Percentiles rank a stretch among this genome's conserved stretches.
Evolutionary conservation across 169 alveolate species (phyloP).

Genomic region (Blepharisma undulans): DNA sequence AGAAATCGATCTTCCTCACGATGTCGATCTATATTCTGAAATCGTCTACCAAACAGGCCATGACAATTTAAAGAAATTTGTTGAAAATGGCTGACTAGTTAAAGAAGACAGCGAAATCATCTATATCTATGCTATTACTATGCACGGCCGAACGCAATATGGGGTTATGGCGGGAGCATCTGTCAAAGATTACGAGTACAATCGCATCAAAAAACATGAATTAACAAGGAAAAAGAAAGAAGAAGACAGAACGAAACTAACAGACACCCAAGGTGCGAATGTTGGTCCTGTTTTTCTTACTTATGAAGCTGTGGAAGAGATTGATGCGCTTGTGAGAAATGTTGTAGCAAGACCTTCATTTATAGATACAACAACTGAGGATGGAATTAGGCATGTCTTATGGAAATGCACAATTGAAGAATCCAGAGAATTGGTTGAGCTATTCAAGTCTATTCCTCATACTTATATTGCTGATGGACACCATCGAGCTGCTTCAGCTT

Average conservation of each 20-base stretch:
- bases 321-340: constrained; percentile 34
- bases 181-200: constrained; percentile 61
- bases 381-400: constrained; percentile 48
- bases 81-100: constrained; percentile 49
- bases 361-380: constrained; percentile 37
- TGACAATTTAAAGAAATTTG: constrained; percentile 51
- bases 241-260: constrained; percentile 59
- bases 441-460: constrained; percentile 39
- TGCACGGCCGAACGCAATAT: constrained; percentile 49
- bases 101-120: constrained; percentile 52
- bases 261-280: constrained; percentile 62
- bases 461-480: constrained; percentile 78
- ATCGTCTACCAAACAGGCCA: constrained; percentile 58
- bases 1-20: constrained; percentile 65
- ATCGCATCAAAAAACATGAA: constrained; percentile 67
- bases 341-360: constrained; percentile 37
- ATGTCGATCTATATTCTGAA: constrained; percentile 33
- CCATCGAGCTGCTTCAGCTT: constrained; percentile 73
- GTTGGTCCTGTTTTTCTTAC: constrained; percentile 68
- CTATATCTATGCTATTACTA: constrained; percentile 53
- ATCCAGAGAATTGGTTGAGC: constrained; percentile 26
- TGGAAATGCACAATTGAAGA: constrained; percentile 61
- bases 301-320: constrained; percentile 44
- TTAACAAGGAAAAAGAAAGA: constrained; percentile 63
- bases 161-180: constrained; percentile 63